Evolutionary conservation across 1,284 basidiomycete genomes (phyloP).

Genomic region (Thecaphora frezii): DNA sequence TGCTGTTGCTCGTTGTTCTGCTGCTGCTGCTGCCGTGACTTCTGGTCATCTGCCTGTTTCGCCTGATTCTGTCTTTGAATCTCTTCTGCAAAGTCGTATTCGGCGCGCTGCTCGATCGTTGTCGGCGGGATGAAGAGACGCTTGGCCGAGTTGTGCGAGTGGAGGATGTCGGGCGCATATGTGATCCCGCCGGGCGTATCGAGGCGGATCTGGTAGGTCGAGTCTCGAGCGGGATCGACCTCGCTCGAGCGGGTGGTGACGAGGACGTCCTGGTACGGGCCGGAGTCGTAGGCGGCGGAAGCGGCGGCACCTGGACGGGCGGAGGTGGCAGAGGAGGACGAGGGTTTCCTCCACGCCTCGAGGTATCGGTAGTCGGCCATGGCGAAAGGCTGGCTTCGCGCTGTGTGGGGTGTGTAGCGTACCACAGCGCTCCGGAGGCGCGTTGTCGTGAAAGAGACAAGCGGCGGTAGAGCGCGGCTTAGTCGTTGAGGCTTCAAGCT

Average conservation of each 20-base stretch:
- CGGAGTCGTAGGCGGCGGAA: constrained; percentile 6
- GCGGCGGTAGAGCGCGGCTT: too few relatives aligned
- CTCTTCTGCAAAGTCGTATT: constrained; percentile 40
- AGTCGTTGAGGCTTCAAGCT: too few relatives aligned
- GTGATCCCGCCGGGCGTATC: constrained; percentile 53
- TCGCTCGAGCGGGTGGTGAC: constrained; percentile 16
- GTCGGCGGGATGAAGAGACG: constrained; percentile 45
- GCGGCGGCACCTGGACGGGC: constrained; percentile 2
- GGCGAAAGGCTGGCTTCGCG: too few relatives aligned
- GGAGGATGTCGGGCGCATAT: constrained; percentile 46
- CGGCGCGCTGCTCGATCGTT: constrained; percentile 16
- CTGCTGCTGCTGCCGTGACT: neutral
- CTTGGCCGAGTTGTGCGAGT: constrained; percentile 47
- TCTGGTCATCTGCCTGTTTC: neutral
- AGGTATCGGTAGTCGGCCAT: constrained; percentile 43
- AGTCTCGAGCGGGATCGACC: constrained; percentile 1
- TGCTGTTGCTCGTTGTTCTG: constrained; percentile 4
- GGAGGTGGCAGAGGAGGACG: constrained; percentile 6
- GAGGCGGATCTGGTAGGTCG: constrained; percentile 43
- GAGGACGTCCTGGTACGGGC: constrained; percentile 22
- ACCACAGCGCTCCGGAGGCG: too few relatives aligned
- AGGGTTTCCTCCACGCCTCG: constrained; percentile 36
- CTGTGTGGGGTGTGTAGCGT: too few relatives aligned
- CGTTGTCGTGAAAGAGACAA: too few relatives aligned
- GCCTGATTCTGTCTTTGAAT: constrained; percentile 27